A percentile compares a stretch with the other conserved stretches of the same genome.
Conservation (phyloP, 1,284 basidiomycete genomes). For the Mycena citricolor region DNA sequence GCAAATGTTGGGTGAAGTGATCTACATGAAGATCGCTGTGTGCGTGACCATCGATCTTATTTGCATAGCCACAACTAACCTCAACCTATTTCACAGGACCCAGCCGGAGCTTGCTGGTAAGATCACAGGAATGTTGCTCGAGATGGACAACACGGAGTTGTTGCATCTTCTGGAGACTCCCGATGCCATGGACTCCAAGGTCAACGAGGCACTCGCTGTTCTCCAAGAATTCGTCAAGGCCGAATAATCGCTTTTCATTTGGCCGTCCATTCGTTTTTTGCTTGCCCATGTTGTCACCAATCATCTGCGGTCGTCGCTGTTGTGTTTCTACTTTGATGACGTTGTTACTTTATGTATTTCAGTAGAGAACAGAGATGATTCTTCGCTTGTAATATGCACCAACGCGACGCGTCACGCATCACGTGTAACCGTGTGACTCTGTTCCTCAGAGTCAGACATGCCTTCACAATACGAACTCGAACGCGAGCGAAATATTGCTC, state of each 20-base stretch:
- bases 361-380: no score
- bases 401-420: no score
- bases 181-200: constrained; percentile 84
- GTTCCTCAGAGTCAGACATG: no score
- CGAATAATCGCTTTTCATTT: constrained; percentile 30
- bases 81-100: constrained; percentile 38
- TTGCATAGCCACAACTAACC: no score
- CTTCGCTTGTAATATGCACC: no score
- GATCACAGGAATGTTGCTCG: constrained; percentile 96
- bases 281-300: constrained; percentile 33
- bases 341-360: not conserved
- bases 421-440: no score
- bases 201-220: constrained; percentile 83
- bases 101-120: constrained; percentile 92
- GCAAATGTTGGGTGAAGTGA: constrained; percentile 92
- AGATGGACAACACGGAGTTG: constrained; percentile 95
- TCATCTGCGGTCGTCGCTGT: constrained; percentile 5
- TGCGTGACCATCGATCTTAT: constrained; percentile 44
- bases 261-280: constrained; percentile 31
- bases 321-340: no score
- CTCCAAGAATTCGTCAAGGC: constrained; percentile 76
- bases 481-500: constrained; percentile 74
- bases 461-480: constrained; percentile 50
- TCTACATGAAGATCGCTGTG: constrained; percentile 86
- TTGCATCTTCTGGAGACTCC: constrained; percentile 80